Evolutionary conservation across 2,329 filamentous ascomycete species (phyloP).

Genomic region (Hypoxylon sp.): DNA sequence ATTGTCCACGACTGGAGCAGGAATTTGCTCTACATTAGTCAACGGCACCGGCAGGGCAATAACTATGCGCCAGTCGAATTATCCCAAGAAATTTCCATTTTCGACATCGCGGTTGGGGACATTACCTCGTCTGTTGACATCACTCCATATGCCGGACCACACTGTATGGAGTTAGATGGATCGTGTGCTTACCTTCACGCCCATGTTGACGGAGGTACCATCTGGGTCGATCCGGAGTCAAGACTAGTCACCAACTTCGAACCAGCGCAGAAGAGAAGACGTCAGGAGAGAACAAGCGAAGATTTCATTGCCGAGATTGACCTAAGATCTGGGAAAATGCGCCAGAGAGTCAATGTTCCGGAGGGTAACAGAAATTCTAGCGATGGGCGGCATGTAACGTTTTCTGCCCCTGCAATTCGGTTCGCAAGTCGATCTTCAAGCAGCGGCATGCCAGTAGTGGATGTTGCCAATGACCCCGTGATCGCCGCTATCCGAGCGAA

Average conservation of each 20-base stretch:
- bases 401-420: slow-evolving; percentile 49
- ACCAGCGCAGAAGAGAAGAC: slow-evolving; percentile 29
- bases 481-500: slow-evolving; percentile 47
- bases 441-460: slow-evolving; percentile 47
- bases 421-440: slow-evolving; percentile 49
- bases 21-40: slow-evolving; percentile 48
- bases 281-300: slow-evolving; percentile 34
- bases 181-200: slow-evolving; percentile 46
- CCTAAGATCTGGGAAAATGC: slow-evolving; percentile 49
- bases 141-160: slow-evolving; percentile 47
- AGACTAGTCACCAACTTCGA: slow-evolving; percentile 44
- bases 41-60: slow-evolving; percentile 49
- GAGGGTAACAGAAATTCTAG: slow-evolving; percentile 41
- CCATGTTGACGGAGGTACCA: slow-evolving; percentile 46
- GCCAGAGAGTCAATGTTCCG: slow-evolving; percentile 49
- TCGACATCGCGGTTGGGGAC: slow-evolving; percentile 44
- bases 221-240: slow-evolving; percentile 47
- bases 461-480: slow-evolving; percentile 44
- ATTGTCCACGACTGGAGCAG: slow-evolving; percentile 49
- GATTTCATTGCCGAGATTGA: slow-evolving; percentile 52
- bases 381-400: slow-evolving; percentile 47
- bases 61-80: slow-evolving; percentile 48
- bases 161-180: slow-evolving; percentile 48
- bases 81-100: slow-evolving; percentile 46
- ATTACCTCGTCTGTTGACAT: slow-evolving; percentile 44